These are phyloP conservation scores for Microbotryum saponariae DNA, from an alignment of 1,284 basidiomycete genomes.

Conservation along the genomic window DNA sequence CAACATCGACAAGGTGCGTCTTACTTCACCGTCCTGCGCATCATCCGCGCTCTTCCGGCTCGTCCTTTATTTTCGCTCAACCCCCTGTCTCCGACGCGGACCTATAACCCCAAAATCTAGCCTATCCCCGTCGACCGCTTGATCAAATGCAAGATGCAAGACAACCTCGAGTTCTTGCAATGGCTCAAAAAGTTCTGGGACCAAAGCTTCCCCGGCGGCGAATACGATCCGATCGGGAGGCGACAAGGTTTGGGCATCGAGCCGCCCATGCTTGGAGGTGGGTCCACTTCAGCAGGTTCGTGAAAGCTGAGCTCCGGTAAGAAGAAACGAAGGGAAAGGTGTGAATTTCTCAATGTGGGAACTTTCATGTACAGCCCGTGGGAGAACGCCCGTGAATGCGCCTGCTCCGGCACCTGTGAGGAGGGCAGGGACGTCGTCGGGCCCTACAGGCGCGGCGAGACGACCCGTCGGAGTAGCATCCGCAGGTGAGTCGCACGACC, in stretches of 20 bases:
- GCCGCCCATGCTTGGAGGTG: constrained; percentile 6
- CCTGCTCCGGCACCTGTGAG: not conserved
- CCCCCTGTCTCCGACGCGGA: not conserved
- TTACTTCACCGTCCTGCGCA: no score
- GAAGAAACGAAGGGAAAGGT: not conserved
- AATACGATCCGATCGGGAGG: constrained; percentile 78
- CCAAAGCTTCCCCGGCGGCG: constrained; percentile 74
- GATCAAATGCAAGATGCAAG: constrained; percentile 97
- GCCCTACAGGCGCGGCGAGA: not conserved
- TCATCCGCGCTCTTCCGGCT: not conserved
- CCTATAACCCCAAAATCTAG: constrained; percentile 43
- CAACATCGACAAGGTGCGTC: constrained; percentile 81
- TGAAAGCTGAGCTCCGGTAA: not conserved
- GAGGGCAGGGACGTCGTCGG: not conserved
- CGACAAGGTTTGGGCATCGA: constrained; percentile 54
- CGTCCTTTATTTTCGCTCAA: not conserved
- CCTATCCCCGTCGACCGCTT: constrained; percentile 89
- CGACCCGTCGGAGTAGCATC: not conserved
- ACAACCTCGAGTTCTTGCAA: constrained; percentile 94
- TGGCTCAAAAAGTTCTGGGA: constrained; percentile 98
- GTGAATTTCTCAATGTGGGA: not conserved
- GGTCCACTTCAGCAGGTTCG: not conserved
- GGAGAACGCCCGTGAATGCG: not conserved
- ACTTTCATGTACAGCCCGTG: not conserved
- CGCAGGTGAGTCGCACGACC: not conserved